Evolutionary conservation across 2,329 filamentous ascomycete genomes (phyloP), one percentile per base, ranked within the genome.

Genomic region (Xylaria sp.): DNA sequence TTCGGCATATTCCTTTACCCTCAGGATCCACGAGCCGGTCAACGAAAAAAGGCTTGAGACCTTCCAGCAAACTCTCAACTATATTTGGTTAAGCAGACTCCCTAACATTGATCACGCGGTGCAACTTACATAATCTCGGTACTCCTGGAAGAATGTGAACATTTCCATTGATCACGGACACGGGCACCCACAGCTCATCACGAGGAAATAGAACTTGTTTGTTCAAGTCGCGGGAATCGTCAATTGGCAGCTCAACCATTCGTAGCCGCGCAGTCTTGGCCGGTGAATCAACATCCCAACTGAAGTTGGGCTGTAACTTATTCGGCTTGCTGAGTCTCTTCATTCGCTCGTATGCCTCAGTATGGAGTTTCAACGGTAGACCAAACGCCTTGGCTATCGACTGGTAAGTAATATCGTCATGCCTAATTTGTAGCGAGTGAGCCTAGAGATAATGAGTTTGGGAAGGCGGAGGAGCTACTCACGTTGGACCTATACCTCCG

Each of bases 351-450:
- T 91, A 92, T 0, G 94, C 90, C 66, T 89, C 87, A 50, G 93
- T 82, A 83, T 98, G 93, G 32, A 97, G 86, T 72, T 90, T 87
- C 20, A 98, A 83, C 15, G 90, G 87, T 8, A 97, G 84, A 50
- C 84, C 82, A 79, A 97, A 98, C 8, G 94, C 96, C 78, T 93
- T 94, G 71, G 93, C 94, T 78, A 99, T 97, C 45, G 93, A 95
- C 77, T 92, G 86, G 82, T 99, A 99, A 30, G 96, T 98, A 74
- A 98, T 98, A 78, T 99, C 96, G 80, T 99, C 96, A 83, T 98
- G 95, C 64, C 93, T 97, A 73, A 70, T 62, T 52, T 50, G 56
- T 15, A 43, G 61, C 78, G 46, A 77, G 76, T 55, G 32, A 43
- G 55, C 20, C 56, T 32, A 36, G 28, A 13, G 56, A 41, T n/a